These are phyloP conservation scores for Tylopilus sp. DNA, from an alignment of 768 basidiomycete species.

Conservation along the genomic window DNA sequence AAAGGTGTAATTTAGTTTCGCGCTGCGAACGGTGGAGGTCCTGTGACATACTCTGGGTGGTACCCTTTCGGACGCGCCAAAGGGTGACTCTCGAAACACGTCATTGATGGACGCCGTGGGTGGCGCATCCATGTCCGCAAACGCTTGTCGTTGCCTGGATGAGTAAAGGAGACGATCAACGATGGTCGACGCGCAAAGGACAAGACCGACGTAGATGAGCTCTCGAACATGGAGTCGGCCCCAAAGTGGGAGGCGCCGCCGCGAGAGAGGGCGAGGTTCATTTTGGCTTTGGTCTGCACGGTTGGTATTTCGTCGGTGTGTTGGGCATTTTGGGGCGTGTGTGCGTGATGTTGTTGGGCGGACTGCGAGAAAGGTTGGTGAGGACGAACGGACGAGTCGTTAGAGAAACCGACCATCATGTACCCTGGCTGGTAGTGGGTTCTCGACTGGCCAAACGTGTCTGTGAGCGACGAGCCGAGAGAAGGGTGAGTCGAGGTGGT, in stretches of 20 bases:
- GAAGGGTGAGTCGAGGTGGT: slow-evolving; percentile 39
- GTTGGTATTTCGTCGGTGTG: slow-evolving; percentile 71
- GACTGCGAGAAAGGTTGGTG: slow-evolving; percentile 39
- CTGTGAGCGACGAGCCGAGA: slow-evolving; percentile 54
- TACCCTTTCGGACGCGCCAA: slow-evolving; percentile 28
- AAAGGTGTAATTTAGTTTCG: background rate
- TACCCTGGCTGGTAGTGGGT: slow-evolving; percentile 81
- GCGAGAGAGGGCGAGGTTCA: slow-evolving; percentile 65
- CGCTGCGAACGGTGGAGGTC: no score
- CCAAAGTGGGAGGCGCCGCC: slow-evolving; percentile 71
- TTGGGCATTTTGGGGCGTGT: slow-evolving; percentile 52
- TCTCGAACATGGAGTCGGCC: slow-evolving; percentile 83
- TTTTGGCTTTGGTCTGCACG: slow-evolving; percentile 77
- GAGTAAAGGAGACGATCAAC: slow-evolving; percentile 1
- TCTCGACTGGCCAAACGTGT: slow-evolving; percentile 66
- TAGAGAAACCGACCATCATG: slow-evolving; percentile 56
- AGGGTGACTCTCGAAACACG: slow-evolving; percentile 53
- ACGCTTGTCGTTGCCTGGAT: slow-evolving; percentile 54
- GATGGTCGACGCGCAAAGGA: background rate
- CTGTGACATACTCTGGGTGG: slow-evolving; percentile 19
- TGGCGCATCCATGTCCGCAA: slow-evolving; percentile 78
- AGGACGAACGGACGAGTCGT: background rate
- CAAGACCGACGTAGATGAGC: slow-evolving; percentile 35
- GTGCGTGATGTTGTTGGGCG: slow-evolving; percentile 58
- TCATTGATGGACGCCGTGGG: slow-evolving; percentile 74